Conservation (phyloP, 495 filamentous ascomycete genomes). For the Margaritispora aquatica region DNA sequence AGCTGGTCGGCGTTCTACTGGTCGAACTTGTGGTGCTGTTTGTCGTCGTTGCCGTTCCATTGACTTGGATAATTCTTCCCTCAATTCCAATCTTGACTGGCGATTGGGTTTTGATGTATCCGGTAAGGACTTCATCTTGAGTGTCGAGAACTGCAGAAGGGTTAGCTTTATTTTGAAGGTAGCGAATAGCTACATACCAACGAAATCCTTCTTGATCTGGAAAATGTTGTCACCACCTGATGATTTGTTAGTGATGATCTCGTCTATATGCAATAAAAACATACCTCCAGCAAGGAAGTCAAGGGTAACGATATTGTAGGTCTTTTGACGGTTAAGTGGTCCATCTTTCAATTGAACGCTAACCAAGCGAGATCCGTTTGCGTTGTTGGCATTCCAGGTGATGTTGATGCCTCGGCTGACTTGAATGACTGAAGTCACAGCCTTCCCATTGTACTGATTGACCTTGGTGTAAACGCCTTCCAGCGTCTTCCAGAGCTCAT, state of each 20-base stretch:
- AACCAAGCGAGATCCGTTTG: slow-evolving; percentile 32
- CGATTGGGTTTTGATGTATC: slow-evolving; percentile 35
- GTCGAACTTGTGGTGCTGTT: background rate
- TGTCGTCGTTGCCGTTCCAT: background rate
- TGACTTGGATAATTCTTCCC: slow-evolving; percentile 32
- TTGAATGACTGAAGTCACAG: slow-evolving; percentile 46
- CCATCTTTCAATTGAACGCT: slow-evolving; percentile 34
- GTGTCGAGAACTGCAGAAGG: slow-evolving; percentile 38
- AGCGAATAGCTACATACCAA: background rate
- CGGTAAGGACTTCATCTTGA: slow-evolving; percentile 43
- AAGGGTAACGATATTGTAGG: slow-evolving; percentile 46
- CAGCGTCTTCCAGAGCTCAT: slow-evolving; percentile 41
- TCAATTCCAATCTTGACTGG: slow-evolving; percentile 44
- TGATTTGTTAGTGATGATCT: background rate
- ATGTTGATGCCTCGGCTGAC: slow-evolving; percentile 41
- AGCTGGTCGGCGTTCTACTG: background rate
- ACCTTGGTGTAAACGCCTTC: slow-evolving; percentile 40
- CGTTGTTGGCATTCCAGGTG: slow-evolving; percentile 35
- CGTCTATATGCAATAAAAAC: background rate
- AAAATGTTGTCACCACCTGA: slow-evolving; percentile 45
- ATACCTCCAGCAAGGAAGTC: slow-evolving; percentile 42
- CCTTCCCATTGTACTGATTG: slow-evolving; percentile 38
- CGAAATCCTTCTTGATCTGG: slow-evolving; percentile 19
- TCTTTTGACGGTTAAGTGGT: slow-evolving; percentile 27
- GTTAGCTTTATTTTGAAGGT: background rate